phyloP scores from a whole-genome alignment of 169 alveolate species.

The Eimeria acervulina region DNA sequence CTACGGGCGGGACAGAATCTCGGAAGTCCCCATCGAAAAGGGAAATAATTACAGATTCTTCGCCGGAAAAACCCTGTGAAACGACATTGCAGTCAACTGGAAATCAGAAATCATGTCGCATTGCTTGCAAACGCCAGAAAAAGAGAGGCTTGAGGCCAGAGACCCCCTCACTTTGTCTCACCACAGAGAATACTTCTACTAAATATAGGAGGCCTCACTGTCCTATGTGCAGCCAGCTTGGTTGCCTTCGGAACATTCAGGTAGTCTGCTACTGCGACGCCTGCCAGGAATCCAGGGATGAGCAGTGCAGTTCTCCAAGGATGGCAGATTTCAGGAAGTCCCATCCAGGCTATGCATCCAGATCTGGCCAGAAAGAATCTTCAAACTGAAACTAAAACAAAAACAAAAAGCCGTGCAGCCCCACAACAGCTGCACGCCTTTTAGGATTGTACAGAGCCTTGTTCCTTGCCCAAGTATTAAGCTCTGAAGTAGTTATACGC shows the following conservation, averaged over 20 bases:
- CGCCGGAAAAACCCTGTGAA: neutral
- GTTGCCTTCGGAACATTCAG: slow-evolving; percentile 72
- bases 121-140: slow-evolving; percentile 52
- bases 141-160: neutral
- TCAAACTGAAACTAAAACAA: neutral
- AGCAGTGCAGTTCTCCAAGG: slow-evolving; percentile 62
- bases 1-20: neutral
- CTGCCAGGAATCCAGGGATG: slow-evolving; percentile 47
- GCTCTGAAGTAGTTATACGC: neutral
- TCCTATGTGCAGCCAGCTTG: slow-evolving; percentile 69
- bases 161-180: slow-evolving; percentile 2
- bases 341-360: slow-evolving; percentile 46
- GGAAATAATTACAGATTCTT: neutral
- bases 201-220: slow-evolving; percentile 69
- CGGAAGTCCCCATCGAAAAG: neutral
- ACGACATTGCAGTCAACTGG: neutral
- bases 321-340: slow-evolving; percentile 76
- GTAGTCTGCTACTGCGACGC: slow-evolving; percentile 73
- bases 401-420: neutral
- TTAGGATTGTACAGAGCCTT: neutral
- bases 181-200: neutral
- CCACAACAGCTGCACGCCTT: neutral
- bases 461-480: neutral
- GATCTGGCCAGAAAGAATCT: neutral
- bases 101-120: neutral